Percentiles rank a stretch among this genome's conserved stretches.
Evolutionary conservation across 495 filamentous ascomycete species (phyloP).

Genomic region (Parathielavia appendiculata): DNA sequence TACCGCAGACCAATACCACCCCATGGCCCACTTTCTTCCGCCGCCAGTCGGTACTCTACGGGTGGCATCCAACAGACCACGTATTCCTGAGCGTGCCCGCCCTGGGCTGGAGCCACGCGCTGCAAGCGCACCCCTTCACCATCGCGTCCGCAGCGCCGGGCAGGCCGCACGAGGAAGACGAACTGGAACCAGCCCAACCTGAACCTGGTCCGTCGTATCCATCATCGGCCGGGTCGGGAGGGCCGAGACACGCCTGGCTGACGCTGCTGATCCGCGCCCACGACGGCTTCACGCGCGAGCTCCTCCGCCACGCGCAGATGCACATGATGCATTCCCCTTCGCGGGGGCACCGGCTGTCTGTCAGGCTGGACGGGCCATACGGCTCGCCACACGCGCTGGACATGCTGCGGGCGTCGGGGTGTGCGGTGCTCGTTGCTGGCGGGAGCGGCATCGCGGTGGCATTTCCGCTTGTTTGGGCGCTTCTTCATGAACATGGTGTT

Average conservation of each 20-base stretch:
- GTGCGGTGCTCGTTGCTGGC: constrained; percentile 53
- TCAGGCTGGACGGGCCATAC: constrained; percentile 55
- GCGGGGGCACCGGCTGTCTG: constrained; percentile 27
- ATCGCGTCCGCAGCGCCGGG: constrained; percentile 48
- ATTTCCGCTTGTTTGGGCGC: constrained; percentile 40
- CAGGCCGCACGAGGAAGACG: background rate
- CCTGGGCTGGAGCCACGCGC: constrained; percentile 34
- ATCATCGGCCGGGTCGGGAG: no score
- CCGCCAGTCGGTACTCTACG: constrained; percentile 38
- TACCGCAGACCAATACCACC: no score
- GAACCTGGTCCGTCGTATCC: background rate
- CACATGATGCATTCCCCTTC: no score
- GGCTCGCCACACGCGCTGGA: constrained; percentile 40
- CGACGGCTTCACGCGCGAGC: constrained; percentile 52
- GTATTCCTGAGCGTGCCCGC: constrained; percentile 53
- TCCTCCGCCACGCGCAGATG: constrained; percentile 44
- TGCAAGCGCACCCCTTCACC: constrained; percentile 57
- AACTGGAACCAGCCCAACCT: background rate
- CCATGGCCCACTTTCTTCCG: constrained; percentile 7
- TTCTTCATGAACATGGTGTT: constrained; percentile 16
- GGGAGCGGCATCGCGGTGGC: constrained; percentile 60
- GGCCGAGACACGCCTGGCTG: constrained; percentile 38
- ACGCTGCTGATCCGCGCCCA: constrained; percentile 52
- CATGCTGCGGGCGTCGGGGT: constrained; percentile 37
- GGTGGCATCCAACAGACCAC: constrained; percentile 56